Percentiles rank a stretch among this genome's conserved stretches.
phyloP scores from a whole-genome alignment of 305 asterid genomes.

The Ilex paraguariensis region DNA sequence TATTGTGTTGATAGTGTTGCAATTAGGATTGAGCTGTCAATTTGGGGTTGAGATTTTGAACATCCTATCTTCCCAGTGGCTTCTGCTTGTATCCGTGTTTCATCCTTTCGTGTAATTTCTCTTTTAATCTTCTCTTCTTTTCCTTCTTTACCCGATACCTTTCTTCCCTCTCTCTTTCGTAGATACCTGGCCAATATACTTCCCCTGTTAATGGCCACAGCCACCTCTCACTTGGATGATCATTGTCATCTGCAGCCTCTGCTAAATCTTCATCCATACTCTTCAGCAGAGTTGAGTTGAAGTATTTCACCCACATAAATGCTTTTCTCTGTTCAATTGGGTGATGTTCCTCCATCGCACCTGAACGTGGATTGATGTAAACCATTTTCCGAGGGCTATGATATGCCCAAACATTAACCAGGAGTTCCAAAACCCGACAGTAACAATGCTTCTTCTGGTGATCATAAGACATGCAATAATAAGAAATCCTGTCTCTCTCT shows the following conservation, averaged over 20 bases:
- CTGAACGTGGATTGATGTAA: slow-evolving; percentile 70
- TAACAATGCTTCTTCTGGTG: slow-evolving; percentile 82
- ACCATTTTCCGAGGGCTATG: slow-evolving; percentile 87
- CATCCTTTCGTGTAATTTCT: slow-evolving; percentile 70
- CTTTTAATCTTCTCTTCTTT: slow-evolving; percentile 81
- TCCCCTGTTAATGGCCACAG: slow-evolving; percentile 97
- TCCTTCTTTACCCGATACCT: slow-evolving; percentile 88
- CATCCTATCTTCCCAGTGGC: slow-evolving; percentile 55
- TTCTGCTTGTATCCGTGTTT: slow-evolving; percentile 82
- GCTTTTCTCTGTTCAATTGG: slow-evolving; percentile 66
- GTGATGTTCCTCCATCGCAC: slow-evolving; percentile 71
- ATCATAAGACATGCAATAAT: slow-evolving; percentile 14
- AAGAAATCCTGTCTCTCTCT: slow-evolving; percentile 13
- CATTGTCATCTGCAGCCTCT: slow-evolving; percentile 88
- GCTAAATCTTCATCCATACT: slow-evolving; percentile 98
- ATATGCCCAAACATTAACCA: slow-evolving; percentile 96
- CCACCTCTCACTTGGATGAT: slow-evolving; percentile 77
- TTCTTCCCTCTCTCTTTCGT: slow-evolving; percentile 90
- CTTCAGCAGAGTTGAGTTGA: slow-evolving; percentile 56
- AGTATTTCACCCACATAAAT: slow-evolving; percentile 81
- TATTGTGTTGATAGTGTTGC: background rate
- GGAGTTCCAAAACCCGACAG: slow-evolving; percentile 70
- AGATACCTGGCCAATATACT: slow-evolving; percentile 90
- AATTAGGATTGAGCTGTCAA: slow-evolving; percentile 7
- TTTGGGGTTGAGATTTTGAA: background rate